phyloP scores from a whole-genome alignment of 306 rosid species.

The Nissolia schottii region DNA sequence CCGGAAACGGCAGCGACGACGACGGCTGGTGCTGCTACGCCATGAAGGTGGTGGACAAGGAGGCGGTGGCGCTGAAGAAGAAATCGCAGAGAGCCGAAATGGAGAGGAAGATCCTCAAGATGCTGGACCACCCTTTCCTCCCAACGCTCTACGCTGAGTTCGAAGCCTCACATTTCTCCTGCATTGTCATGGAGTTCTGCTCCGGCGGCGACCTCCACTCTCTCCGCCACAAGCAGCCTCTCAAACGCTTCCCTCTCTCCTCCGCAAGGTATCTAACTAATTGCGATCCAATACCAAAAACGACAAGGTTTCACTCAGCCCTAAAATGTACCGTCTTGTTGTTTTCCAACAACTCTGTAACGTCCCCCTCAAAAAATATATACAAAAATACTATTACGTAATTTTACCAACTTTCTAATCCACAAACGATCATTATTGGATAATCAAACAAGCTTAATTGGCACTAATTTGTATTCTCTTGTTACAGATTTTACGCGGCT shows the following conservation, averaged over 20 bases:
- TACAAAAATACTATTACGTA: too few species aligned
- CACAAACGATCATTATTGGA: too few species aligned
- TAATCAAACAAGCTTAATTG: too few species aligned
- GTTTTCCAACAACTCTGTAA: constrained; percentile 30
- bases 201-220: constrained; percentile 94
- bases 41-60: constrained; percentile 95
- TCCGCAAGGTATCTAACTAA: constrained; percentile 84
- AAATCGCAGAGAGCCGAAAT: constrained; percentile 79
- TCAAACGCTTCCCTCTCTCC: constrained; percentile 66
- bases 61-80: constrained; percentile 72
- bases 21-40: constrained; percentile 52
- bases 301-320: background rate
- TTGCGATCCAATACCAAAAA: too few species aligned
- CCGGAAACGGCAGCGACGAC: background rate
- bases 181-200: constrained; percentile 97
- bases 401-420: too few species aligned
- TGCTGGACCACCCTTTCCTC: constrained; percentile 91
- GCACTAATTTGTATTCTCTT: background rate
- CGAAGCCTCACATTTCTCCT: constrained; percentile 86
- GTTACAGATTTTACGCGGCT: constrained; percentile 84
- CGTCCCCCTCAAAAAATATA: constrained; percentile 35
- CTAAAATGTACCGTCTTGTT: constrained; percentile 16
- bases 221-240: constrained; percentile 65
- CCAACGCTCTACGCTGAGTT: constrained; percentile 92
- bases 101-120: constrained; percentile 89